Percentiles rank a stretch among this genome's conserved stretches.
phyloP scores from a whole-genome alignment of 2,329 filamentous ascomycete species.

The Cordyceps pruinosa region DNA sequence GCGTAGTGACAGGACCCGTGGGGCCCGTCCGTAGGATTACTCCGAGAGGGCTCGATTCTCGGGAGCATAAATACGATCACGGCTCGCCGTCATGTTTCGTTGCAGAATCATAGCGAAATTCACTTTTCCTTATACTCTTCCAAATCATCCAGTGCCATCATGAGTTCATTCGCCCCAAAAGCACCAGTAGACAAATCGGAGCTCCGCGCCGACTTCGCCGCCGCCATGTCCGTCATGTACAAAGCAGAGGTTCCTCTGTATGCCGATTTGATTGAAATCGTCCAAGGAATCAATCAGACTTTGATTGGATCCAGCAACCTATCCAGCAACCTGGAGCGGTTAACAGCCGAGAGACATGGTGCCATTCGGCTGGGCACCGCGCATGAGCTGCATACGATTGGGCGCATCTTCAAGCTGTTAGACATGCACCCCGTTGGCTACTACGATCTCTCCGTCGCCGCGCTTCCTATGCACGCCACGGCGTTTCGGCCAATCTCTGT shows the following conservation, averaged over 20 bases:
- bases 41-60: background rate
- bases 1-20: background rate
- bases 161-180: background rate
- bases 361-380: conserved; percentile 42
- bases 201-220: conserved; percentile 23
- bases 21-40: background rate
- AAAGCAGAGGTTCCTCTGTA: conserved; percentile 29
- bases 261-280: conserved; percentile 25
- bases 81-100: too few species aligned
- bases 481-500: conserved; percentile 38
- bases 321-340: conserved; percentile 5
- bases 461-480: conserved; percentile 45
- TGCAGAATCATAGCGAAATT: too few species aligned
- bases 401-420: conserved; percentile 38
- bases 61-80: background rate
- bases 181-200: conserved; percentile 7
- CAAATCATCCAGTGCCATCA: background rate
- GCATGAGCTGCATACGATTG: conserved; percentile 35
- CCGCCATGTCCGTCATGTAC: conserved; percentile 30
- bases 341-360: conserved; percentile 33
- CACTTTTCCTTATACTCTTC: too few species aligned
- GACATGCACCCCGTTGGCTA: conserved; percentile 45
- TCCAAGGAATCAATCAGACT: conserved; percentile 20
- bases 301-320: background rate
- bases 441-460: conserved; percentile 41